Evolutionary conservation across 495 filamentous ascomycete species (phyloP).

Genomic region (Trichoderma erinaceum): DNA sequence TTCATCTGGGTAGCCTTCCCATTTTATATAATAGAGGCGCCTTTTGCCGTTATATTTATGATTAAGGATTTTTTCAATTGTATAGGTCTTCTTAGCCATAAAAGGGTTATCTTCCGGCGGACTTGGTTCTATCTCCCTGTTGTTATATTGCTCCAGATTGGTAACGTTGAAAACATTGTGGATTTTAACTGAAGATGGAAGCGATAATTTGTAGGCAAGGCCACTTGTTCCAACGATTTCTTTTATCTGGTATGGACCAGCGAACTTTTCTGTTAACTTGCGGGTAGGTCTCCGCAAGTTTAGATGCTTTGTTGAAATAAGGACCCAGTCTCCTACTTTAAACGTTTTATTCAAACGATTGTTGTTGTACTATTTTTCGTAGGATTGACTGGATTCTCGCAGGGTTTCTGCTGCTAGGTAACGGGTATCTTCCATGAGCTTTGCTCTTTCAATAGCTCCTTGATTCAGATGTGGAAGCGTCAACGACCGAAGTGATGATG

Average conservation of each 20-base stretch:
- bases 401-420: neutral
- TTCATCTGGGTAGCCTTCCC: neutral
- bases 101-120: too few relatives aligned
- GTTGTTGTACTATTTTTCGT: neutral
- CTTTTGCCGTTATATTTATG: too few relatives aligned
- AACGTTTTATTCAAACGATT: neutral
- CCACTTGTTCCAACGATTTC: too few relatives aligned
- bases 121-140: neutral
- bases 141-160: slow-evolving; percentile 1
- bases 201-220: too few relatives aligned
- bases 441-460: too few relatives aligned
- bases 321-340: neutral
- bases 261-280: too few relatives aligned
- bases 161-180: neutral
- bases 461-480: neutral
- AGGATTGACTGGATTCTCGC: too few relatives aligned
- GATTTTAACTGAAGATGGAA: neutral
- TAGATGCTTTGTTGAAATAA: neutral
- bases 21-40: neutral
- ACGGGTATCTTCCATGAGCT: neutral
- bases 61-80: neutral
- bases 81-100: neutral
- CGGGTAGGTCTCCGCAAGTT: too few relatives aligned
- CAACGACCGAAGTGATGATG: neutral
- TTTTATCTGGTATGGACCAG: too few relatives aligned